Evolutionary conservation across 805 yeast genomes (phyloP).

Genomic region (Wickerhamomyces bovis): DNA sequence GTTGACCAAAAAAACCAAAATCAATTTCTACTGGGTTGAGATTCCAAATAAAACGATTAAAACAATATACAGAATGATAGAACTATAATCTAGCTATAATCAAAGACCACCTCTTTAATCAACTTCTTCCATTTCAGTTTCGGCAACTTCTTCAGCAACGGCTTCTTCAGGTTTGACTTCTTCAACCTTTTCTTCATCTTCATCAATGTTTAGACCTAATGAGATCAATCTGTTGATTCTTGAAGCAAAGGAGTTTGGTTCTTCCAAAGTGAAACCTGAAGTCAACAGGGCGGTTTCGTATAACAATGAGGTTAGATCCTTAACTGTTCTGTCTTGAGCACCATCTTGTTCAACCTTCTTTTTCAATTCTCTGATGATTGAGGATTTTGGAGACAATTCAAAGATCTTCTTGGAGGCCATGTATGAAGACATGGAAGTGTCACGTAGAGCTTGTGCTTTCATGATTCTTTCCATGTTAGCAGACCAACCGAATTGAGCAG

Average conservation of each 20-base stretch:
- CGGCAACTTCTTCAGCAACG: slow-evolving; percentile 71
- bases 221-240: slow-evolving; percentile 98
- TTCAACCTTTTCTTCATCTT: slow-evolving; percentile 60
- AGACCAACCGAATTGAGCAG: slow-evolving; percentile 99
- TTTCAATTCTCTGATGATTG: slow-evolving; percentile 93
- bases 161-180: slow-evolving; percentile 61
- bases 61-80: neutral
- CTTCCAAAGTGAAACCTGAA: slow-evolving; percentile 98
- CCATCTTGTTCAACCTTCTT: slow-evolving; percentile 96
- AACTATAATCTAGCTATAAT: neutral
- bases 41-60: neutral
- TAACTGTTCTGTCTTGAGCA: slow-evolving; percentile 96
- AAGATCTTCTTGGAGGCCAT: slow-evolving; percentile 99
- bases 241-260: slow-evolving; percentile 94
- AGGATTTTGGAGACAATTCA: slow-evolving; percentile 95
- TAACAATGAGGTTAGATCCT: slow-evolving; percentile 92
- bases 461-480: slow-evolving; percentile 99
- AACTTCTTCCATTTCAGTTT: slow-evolving; percentile 98
- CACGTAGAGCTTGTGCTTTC: slow-evolving; percentile 99
- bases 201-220: slow-evolving; percentile 96
- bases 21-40: too few relatives aligned
- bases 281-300: slow-evolving; percentile 98
- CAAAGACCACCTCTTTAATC: slow-evolving; percentile 45
- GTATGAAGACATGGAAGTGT: slow-evolving; percentile 97
- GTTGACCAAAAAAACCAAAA: too few relatives aligned